Evolutionary conservation across 768 basidiomycete genomes (phyloP), one percentile per base, ranked within the genome.

Genomic region (Agaricus blazei): DNA sequence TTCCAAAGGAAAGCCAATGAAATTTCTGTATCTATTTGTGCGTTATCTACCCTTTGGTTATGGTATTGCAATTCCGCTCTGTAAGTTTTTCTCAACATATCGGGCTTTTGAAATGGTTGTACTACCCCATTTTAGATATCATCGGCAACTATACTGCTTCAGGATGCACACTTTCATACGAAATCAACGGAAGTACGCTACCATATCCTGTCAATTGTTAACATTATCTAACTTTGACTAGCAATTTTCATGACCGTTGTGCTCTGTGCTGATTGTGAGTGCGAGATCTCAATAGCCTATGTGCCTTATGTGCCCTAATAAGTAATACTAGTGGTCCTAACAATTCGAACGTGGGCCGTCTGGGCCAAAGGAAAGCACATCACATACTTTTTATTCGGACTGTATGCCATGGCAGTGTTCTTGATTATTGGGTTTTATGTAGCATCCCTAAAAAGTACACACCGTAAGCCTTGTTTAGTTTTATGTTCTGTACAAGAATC

Each of bases 21-120:
- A 58, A 27, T 9, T 58, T 14, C 23, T 50, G 19, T 58, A 54
- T 28, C 47, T 58, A 47, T 15, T 54, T 4, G 37, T 47, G 9
- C 57, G 52, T 8, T 58, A 58, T 26, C 45, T 58, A 12, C 52
- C 48, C 4, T 49, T 58, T 27, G 14, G 37, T 41, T 9, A 42
- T 31, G 14, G 24, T 31, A 11, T 47, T 27, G 28, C 12, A 34
- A 11, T 27, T 31, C 7, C 19, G 9, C 26, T 26, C 5, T 53
- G 52, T 58, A 36, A 27, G 56, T 52, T 28, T 28, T 3, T 14
- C 8, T 46, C 12, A 12, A 6, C 19, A 12, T 34, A 7, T 5
- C 7, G 19, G 26, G 24, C 19, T 46, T 46, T 46, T 2, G 34
- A 11, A 34, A 11, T 8, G 4, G 7, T 34, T 34, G 11, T 11